Base-by-base conservation (phyloP, 2,329 filamentous ascomycete species). In the Akanthomyces lecanii region DNA sequence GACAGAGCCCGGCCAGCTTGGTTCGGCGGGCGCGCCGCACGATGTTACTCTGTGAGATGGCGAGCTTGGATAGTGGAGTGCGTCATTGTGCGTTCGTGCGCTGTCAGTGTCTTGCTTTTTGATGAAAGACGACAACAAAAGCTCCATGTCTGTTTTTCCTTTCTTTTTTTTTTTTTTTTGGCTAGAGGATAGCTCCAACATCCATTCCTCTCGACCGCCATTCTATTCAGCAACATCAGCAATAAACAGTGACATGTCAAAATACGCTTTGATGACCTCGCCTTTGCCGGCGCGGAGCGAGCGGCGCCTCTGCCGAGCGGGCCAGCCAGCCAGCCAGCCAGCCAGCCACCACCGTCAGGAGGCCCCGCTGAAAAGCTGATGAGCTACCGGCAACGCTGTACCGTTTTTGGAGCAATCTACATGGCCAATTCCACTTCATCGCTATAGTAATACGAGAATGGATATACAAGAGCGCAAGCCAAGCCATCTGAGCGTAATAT, bases 1-100 rank as follows among this genome's bases (percentile, higher is more conserved):
- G 5, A 30, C 5, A 23, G 10, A 45, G 42, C 47, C 30, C 30
- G 47, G 23, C 23, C 28, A 30, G 23, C 33, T 38, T 16, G 18
- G 33, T 21, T 52, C 5, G 18, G 12, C 4, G 44, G 30, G 23
- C 38, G 53, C 25, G 11, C 18, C 51, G 55, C 44, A 7, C 44
- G 30, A 58, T 58, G 55, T 28, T 6, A 58, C 55, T 10, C 45
- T 58, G 28, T 16, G 44, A 47, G 28, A 58, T 58, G 55, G 55
- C 40, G 55, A 57, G 55, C 42, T 57, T 18, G 42, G 1, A n/a
- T 14, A 25, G 53, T 51, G 48, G 48, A 51, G 28, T 56, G 28
- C 54, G 54, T 56, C 54, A 56, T 36, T 45, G 25, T 45, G 54
- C 40, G 12, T 7, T 47, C 4, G 16, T 33, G 48, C 28, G 48